Base-by-base conservation (phyloP, 495 filamentous ascomycete genomes). In the Astrothelium macrocarpum region DNA sequence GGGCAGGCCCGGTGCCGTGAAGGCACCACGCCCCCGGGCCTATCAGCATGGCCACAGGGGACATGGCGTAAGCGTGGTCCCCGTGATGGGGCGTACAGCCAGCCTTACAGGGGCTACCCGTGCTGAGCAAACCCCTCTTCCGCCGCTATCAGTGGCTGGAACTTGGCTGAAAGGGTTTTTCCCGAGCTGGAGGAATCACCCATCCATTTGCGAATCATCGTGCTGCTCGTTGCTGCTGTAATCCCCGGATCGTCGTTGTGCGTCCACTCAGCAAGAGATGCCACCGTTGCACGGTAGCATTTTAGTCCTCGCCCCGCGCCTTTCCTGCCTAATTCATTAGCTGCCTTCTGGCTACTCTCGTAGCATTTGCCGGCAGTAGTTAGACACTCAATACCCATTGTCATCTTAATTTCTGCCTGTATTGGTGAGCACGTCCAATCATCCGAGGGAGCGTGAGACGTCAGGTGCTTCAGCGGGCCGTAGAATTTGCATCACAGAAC, bases 341-440 rank as follows among this genome's bases (percentile, higher is more conserved):
- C 18, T 39, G 36, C 36, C 36, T 39, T 5, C 36, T 39, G 36
- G 16, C 45, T 20, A n/a, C n/a, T 20, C n/a, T 20, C n/a, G 45
- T 49, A 49, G 45, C 45, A 49, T 49, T 49, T 49, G n/a, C 45
- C 45, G 45, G 45, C 45, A 49, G 45, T 20, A 49, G 45, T n/a
- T 49, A 49, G n/a, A 5, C 45, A 20, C 23, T 20, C n/a, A 5
- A 49, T 49, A 49, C 9, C 23, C 12, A n/a, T 5, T 49, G 45
- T 12, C 10, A 20, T 49, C 16, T 49, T 49, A 49, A 49, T 16
- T 20, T 49, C 45, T 49, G 5, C 23, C 45, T n/a, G 23, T n/a
- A 18, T 49, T 49, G 11, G 45, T 5, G 5, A 16, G 16, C 45
- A 49, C 18, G 16, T 49, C 45, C 45, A 49, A 20, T 49, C 18